Percentiles rank a stretch among this genome's conserved stretches.
These are phyloP conservation scores for Fusarium sp. DNA, from an alignment of 2,329 filamentous ascomycete species.

Conservation along the genomic window DNA sequence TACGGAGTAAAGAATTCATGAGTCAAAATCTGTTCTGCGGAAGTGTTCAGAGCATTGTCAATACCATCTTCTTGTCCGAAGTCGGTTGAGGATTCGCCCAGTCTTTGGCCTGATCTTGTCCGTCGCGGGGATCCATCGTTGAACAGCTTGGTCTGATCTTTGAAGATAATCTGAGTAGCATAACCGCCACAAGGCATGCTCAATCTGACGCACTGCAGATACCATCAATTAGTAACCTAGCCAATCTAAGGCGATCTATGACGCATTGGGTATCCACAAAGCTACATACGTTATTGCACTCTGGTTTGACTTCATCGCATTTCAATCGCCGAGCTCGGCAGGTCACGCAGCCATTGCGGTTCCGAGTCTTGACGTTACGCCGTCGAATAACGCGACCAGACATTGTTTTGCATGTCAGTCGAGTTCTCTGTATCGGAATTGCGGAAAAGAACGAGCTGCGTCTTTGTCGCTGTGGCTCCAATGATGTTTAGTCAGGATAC, in stretches of 20 bases:
- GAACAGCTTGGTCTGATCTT: conserved; percentile 27
- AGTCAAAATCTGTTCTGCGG: neutral
- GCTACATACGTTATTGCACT: conserved; percentile 17
- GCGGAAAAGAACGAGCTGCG: neutral
- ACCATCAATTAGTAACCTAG: neutral
- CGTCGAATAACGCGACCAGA: conserved; percentile 7
- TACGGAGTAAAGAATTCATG: neutral
- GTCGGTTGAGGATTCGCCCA: neutral
- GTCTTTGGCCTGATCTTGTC: neutral
- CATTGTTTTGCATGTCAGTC: neutral
- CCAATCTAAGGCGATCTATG: neutral
- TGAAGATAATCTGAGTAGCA: conserved; percentile 22
- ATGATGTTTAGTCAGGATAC: neutral
- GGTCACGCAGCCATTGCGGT: conserved; percentile 24
- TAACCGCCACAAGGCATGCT: conserved; percentile 27
- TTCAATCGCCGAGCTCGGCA: conserved; percentile 25
- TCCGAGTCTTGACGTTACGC: conserved; percentile 19
- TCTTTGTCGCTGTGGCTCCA: neutral
- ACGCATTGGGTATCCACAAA: neutral
- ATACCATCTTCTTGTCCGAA: neutral
- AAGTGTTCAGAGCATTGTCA: neutral
- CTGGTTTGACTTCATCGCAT: conserved; percentile 23
- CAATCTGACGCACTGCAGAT: conserved; percentile 6
- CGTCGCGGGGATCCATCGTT: neutral
- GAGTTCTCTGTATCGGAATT: neutral